Conservation (phyloP, 179 eudicot genomes). For the Camellia oleifera region DNA sequence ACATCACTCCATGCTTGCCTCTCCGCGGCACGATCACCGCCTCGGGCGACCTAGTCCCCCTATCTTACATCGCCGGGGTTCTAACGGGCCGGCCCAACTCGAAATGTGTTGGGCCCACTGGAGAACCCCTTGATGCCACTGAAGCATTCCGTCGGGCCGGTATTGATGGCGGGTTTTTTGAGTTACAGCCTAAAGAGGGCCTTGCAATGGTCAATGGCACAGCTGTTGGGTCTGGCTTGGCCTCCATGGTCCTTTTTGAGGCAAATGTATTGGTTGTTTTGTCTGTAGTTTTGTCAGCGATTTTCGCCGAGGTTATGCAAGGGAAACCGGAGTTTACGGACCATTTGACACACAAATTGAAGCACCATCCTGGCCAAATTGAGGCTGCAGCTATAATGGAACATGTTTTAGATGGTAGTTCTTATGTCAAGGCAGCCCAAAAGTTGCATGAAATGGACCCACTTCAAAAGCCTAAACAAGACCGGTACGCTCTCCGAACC, state of each 20-base stretch:
- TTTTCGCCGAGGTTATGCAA: constrained; percentile 48
- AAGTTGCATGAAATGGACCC: constrained; percentile 43
- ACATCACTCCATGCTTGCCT: constrained; percentile 64
- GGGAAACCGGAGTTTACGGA: constrained; percentile 36
- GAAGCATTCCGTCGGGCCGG: constrained; percentile 51
- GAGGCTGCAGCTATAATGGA: constrained; percentile 42
- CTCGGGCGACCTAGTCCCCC: constrained; percentile 66
- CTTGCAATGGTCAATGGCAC: constrained; percentile 42
- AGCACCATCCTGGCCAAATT: constrained; percentile 39
- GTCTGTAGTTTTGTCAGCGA: constrained; percentile 34
- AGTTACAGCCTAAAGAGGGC: constrained; percentile 49
- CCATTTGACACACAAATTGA: constrained; percentile 34
- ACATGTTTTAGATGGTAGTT: constrained; percentile 38
- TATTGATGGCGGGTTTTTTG: constrained; percentile 38
- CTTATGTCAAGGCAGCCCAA: constrained; percentile 35
- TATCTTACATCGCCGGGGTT: constrained; percentile 69
- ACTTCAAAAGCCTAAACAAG: constrained; percentile 46
- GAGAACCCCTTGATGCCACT: constrained; percentile 31
- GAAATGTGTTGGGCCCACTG: constrained; percentile 47
- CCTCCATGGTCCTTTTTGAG: constrained; percentile 36
- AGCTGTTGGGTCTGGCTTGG: constrained; percentile 25
- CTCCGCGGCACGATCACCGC: constrained; percentile 69
- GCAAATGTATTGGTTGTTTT: constrained; percentile 36
- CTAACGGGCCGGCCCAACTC: constrained; percentile 57
- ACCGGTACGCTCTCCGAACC: constrained; percentile 40